Evolutionary conservation across 1,284 basidiomycete genomes (phyloP).

Genomic region (Trametes pubescens): DNA sequence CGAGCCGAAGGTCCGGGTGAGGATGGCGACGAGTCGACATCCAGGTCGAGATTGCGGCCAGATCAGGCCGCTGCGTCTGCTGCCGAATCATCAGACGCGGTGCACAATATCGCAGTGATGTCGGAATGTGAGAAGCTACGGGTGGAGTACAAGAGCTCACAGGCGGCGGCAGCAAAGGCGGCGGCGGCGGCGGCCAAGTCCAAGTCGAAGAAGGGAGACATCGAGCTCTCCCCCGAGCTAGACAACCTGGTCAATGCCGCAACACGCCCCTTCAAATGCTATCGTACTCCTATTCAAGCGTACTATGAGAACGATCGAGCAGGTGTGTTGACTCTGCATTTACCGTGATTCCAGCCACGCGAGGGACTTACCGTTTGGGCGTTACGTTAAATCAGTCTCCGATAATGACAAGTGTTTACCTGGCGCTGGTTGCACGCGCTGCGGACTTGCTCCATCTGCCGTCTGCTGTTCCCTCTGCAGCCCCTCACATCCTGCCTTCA

Average conservation of each 20-base stretch:
- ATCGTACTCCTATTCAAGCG: slow-evolving; percentile 14
- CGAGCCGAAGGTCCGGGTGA: background rate
- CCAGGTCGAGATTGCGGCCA: too few relatives aligned
- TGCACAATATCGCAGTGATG: too few relatives aligned
- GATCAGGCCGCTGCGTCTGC: too few relatives aligned
- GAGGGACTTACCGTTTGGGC: too few relatives aligned
- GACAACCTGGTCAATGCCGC: slow-evolving; percentile 25
- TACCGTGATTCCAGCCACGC: too few relatives aligned
- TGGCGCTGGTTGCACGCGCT: slow-evolving; percentile 11
- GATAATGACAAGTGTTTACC: background rate
- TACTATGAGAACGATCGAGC: slow-evolving; percentile 21
- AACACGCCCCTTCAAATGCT: slow-evolving; percentile 7
- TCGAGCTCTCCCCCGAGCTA: slow-evolving; percentile 3
- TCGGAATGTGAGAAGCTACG: background rate
- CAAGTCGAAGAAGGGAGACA: background rate
- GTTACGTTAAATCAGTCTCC: slow-evolving; percentile 12
- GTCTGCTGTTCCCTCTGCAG: slow-evolving; percentile 22
- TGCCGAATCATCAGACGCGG: too few relatives aligned
- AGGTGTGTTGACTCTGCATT: slow-evolving; percentile 3
- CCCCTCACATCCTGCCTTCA: slow-evolving; percentile 5
- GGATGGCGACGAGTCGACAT: too few relatives aligned
- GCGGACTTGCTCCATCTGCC: slow-evolving; percentile 5
- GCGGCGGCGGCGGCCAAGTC: background rate
- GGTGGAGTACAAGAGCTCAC: background rate
- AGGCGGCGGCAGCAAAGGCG: background rate